Evolutionary conservation across 208 protist species (phyloP).

Genomic region (Trypanosoma cruzi): DNA sequence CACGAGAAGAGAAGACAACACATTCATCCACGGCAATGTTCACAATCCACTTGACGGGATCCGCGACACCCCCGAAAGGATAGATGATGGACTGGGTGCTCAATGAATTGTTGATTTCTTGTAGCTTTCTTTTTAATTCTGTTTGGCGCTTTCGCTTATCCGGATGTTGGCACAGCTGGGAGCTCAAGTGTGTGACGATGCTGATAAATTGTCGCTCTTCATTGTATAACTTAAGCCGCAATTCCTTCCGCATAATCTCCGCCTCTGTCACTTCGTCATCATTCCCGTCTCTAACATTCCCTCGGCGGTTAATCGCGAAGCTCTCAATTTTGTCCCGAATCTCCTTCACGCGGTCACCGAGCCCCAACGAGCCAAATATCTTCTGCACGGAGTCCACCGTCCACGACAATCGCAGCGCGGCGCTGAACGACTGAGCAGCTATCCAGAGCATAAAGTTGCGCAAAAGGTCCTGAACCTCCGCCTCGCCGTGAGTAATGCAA

Average conservation of each 20-base stretch:
- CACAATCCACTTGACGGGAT: constrained; percentile 86
- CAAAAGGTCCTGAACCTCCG: constrained; percentile 58
- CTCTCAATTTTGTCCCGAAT: constrained; percentile 89
- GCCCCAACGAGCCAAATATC: constrained; percentile 44
- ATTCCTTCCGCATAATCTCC: constrained; percentile 72
- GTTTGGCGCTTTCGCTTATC: constrained; percentile 72
- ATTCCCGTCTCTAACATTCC: neutral
- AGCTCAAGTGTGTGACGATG: constrained; percentile 74
- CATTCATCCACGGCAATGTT: constrained; percentile 87
- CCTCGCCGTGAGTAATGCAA: constrained; percentile 65
- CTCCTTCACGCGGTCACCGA: constrained; percentile 65
- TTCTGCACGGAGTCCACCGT: constrained; percentile 65
- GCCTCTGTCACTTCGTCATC: constrained; percentile 31
- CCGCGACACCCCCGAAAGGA: constrained; percentile 61
- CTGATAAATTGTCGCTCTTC: constrained; percentile 80
- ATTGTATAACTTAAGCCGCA: constrained; percentile 83
- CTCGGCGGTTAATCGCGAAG: constrained; percentile 77
- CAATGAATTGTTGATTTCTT: constrained; percentile 66
- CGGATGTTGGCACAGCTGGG: constrained; percentile 58
- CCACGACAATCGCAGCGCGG: constrained; percentile 81
- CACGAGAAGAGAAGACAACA: constrained; percentile 87
- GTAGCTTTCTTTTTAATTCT: constrained; percentile 65
- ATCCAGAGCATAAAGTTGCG: constrained; percentile 78
- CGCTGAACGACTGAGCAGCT: constrained; percentile 60
- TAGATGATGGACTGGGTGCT: constrained; percentile 61